phyloP scores from a whole-genome alignment of 306 rosid genomes.

The Castanopsis chinensis region DNA sequence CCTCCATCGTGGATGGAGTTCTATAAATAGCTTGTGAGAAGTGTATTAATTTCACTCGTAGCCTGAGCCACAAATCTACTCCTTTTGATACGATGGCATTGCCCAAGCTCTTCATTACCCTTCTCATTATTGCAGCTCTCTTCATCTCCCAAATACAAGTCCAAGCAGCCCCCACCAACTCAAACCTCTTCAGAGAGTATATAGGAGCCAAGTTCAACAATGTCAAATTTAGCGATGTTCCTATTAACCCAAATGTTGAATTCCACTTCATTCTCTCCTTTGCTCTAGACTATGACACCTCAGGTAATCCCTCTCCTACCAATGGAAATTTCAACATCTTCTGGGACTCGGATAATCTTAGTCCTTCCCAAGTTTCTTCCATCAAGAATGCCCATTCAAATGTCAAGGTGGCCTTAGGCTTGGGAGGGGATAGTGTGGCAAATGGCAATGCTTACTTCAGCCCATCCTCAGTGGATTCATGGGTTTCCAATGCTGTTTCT shows the following conservation, averaged over 20 bases:
- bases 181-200: conserved; percentile 64
- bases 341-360: conserved; percentile 64
- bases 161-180: conserved; percentile 31
- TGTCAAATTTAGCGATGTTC: conserved; percentile 66
- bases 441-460: conserved; percentile 33
- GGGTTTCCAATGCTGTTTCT: conserved; percentile 78
- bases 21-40: neutral
- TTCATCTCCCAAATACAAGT: conserved; percentile 19
- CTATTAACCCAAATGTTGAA: conserved; percentile 50
- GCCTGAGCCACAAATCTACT: neutral
- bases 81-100: conserved; percentile 26
- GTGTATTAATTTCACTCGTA: neutral
- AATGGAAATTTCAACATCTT: conserved; percentile 64
- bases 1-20: neutral
- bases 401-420: conserved; percentile 68
- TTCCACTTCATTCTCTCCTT: conserved; percentile 83
- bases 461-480: conserved; percentile 62
- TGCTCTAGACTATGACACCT: conserved; percentile 66
- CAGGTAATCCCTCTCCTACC: conserved; percentile 56
- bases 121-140: conserved; percentile 30
- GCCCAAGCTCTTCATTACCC: conserved; percentile 19
- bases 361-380: conserved; percentile 62
- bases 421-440: conserved; percentile 64
- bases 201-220: conserved; percentile 73
- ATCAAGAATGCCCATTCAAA: conserved; percentile 52